Conservation (phyloP, 495 filamentous ascomycete genomes). For the Neurospora pannonica region DNA sequence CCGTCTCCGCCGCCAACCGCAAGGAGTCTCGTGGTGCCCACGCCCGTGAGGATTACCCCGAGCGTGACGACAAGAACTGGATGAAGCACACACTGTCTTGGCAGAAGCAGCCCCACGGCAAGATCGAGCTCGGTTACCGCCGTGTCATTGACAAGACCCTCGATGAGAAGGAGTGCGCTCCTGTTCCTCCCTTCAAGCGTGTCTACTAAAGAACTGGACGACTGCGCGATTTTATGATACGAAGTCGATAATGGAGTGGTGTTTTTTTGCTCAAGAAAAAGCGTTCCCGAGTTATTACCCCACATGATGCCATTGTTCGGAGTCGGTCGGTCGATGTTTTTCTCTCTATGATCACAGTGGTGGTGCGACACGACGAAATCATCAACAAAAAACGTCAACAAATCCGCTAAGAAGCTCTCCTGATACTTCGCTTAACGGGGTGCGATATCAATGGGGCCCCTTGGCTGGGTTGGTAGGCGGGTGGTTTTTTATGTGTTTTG, state of each 20-base stretch:
- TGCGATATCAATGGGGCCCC: not conserved
- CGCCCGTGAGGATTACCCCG: constrained; percentile 89
- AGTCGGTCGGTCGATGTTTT: not conserved
- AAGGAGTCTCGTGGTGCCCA: constrained; percentile 94
- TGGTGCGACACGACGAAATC: not conserved
- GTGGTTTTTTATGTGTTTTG: not conserved
- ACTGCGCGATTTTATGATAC: not conserved
- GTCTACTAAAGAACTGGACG: constrained; percentile 47
- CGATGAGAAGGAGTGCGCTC: constrained; percentile 82
- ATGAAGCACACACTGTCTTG: constrained; percentile 97
- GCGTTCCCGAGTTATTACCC: not conserved
- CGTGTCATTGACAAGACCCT: constrained; percentile 66
- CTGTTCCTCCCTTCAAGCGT: constrained; percentile 82
- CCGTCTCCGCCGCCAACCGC: constrained; percentile 70
- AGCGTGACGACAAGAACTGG: constrained; percentile 89
- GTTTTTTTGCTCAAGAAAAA: not conserved
- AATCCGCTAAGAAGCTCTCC: not conserved
- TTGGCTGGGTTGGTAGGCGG: not conserved
- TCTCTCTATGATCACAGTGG: not conserved
- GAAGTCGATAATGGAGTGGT: not conserved
- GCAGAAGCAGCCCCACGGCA: constrained; percentile 80
- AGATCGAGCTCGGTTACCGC: constrained; percentile 70
- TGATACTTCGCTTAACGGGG: not conserved
- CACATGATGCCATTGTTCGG: not conserved
- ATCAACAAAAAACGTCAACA: not conserved